Base-by-base conservation (phyloP, 352 stramenopile species). In the Pythium utonaiense region DNA sequence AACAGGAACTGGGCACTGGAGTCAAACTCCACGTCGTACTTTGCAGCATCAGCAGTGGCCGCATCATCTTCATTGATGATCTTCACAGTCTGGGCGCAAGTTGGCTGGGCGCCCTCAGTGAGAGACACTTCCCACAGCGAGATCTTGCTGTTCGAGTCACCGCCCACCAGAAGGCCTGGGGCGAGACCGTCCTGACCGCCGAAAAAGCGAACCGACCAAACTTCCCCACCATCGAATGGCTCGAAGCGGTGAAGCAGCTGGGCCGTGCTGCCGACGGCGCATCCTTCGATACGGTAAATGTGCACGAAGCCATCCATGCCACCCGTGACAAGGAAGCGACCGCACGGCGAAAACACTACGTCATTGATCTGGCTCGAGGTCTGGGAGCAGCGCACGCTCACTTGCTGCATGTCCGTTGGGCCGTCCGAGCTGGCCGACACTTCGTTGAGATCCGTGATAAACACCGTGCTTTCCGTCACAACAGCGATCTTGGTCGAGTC, bases 211-310 rank as follows among this genome's bases (percentile, higher is more conserved):
- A 94, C 55, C 44, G 75, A 85, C 67, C 86, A 88, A 8, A 92
- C 80, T 28, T 70, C 57, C n/a, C 77, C 71, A 19, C 85, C 81
- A 21, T 83, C 60, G 47, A 92, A 92, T 13, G 85, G 85, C 45
- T 94, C 78, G 40, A 94, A 94, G 6, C 83, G 75, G 27, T 91
- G 83, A 12, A 92, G 65, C 60, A 90, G 81, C 56, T 88, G 77
- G 1, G 75, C 85, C 14, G 71, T 64, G 27, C 82, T 76, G 19
- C 82, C 83, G 52, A 74, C 67, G 25, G 65, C 60, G 19, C 70
- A 73, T 22, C 67, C 71, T 8, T 75, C 73, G 22, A 91, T 67
- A 49, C 76, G 75, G 68, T 93, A 94, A 9, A 94, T 77, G 70
- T 91, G 82, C 31, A 94, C 85, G 52, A 89, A 80, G 1, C 84